phyloP scores from a whole-genome alignment of 108 stramenopile species.

The Cyclotella atomus region DNA sequence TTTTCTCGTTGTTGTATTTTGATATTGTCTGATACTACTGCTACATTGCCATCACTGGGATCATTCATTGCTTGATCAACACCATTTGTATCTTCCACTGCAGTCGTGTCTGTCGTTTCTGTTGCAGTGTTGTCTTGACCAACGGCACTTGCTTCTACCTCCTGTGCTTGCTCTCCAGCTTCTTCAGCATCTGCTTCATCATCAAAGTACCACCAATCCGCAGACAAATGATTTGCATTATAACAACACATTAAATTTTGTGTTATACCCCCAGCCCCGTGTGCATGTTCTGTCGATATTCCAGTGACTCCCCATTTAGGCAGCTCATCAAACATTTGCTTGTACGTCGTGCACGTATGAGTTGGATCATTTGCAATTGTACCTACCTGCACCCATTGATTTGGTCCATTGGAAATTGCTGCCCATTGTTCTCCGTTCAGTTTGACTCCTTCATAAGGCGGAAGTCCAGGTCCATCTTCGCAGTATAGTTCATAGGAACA shows the following conservation, averaged over 20 bases:
- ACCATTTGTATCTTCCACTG: not conserved
- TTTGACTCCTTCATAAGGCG: conserved; percentile 22
- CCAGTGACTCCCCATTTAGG: conserved; percentile 41
- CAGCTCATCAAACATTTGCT: conserved; percentile 22
- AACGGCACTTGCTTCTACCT: not conserved
- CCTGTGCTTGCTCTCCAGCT: not conserved
- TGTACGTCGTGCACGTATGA: conserved; percentile 32
- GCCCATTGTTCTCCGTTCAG: conserved; percentile 44
- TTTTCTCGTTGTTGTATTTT: conserved; percentile 37
- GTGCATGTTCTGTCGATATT: conserved; percentile 33
- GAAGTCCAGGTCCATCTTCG: conserved; percentile 15
- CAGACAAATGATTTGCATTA: conserved; percentile 23
- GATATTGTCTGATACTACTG: conserved; percentile 16
- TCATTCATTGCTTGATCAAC: conserved; percentile 12
- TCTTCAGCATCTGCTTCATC: conserved; percentile 2
- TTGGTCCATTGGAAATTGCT: conserved; percentile 34
- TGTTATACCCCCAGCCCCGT: conserved; percentile 46
- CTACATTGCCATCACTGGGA: conserved; percentile 21
- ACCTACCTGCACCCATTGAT: conserved; percentile 49
- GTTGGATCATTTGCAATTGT: conserved; percentile 5
- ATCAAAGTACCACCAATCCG: conserved; percentile 29
- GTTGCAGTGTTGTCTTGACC: conserved; percentile 1
- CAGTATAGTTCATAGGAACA: conserved; percentile 50
- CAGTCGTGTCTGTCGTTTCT: conserved; percentile 12
- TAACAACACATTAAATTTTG: conserved; percentile 44